phyloP scores from a whole-genome alignment of 164 flowering plant genomes.

The Sedum album region DNA sequence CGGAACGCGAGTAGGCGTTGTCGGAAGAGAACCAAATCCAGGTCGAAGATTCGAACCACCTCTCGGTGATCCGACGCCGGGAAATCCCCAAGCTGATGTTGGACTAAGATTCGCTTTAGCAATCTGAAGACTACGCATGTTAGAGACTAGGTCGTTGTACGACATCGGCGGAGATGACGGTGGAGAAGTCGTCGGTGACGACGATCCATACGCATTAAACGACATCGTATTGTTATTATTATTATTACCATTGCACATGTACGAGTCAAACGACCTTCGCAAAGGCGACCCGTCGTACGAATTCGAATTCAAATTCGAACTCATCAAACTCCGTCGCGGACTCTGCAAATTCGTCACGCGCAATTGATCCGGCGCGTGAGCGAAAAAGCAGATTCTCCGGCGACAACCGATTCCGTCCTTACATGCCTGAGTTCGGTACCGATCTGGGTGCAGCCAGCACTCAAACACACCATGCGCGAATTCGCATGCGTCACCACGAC shows the following conservation, averaged over 20 bases:
- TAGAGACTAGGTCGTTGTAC: slow-evolving; percentile 19
- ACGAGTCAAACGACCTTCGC: slow-evolving; percentile 18
- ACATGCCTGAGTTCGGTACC: slow-evolving; percentile 66
- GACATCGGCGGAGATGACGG: slow-evolving; percentile 23
- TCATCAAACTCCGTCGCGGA: slow-evolving; percentile 11
- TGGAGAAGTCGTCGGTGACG: slow-evolving; percentile 30
- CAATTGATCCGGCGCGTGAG: slow-evolving; percentile 56
- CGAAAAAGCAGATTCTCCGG: slow-evolving; percentile 59
- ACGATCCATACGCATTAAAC: background rate
- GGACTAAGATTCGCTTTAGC: slow-evolving; percentile 20
- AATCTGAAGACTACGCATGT: slow-evolving; percentile 31
- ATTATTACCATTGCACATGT: slow-evolving; percentile 13
- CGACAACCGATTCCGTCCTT: slow-evolving; percentile 50
- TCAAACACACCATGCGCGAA: slow-evolving; percentile 65
- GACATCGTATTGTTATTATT: slow-evolving; percentile 18
- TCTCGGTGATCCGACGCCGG: slow-evolving; percentile 21
- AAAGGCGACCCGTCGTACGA: slow-evolving; percentile 21
- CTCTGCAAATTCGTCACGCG: slow-evolving; percentile 33
- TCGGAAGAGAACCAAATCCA: slow-evolving; percentile 24
- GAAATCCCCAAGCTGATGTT: slow-evolving; percentile 16
- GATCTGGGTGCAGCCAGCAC: slow-evolving; percentile 68
- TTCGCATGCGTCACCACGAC: slow-evolving; percentile 51
- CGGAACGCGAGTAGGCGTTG: background rate
- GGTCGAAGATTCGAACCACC: slow-evolving; percentile 20
- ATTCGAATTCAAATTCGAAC: slow-evolving; percentile 6